Evolutionary conservation across 306 rosid genomes (phyloP).

Genomic region (Arachis hypogaea): DNA sequence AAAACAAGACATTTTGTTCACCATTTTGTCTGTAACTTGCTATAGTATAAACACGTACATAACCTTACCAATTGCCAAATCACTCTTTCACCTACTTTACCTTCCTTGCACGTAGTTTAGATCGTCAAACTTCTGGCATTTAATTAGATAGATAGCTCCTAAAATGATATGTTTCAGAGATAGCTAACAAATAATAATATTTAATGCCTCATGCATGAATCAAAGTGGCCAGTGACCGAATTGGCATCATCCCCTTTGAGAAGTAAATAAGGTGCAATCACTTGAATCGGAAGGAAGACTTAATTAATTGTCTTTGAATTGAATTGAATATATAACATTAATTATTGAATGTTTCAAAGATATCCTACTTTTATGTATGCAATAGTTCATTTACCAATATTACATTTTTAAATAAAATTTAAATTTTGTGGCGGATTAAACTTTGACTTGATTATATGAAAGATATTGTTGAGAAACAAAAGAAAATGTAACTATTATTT

Average conservation of each 20-base stretch:
- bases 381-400: too few species aligned
- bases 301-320: not conserved
- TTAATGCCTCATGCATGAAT: not conserved
- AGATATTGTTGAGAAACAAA: too few species aligned
- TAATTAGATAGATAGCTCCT: not conserved
- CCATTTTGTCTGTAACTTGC: slow-evolving; percentile 10
- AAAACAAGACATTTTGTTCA: slow-evolving; percentile 10
- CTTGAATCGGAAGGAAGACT: not conserved
- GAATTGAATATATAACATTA: not conserved
- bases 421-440: too few species aligned
- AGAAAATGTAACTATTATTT: too few species aligned
- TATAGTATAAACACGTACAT: not conserved
- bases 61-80: slow-evolving; percentile 4
- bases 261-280: not conserved
- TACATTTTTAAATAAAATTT: too few species aligned
- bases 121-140: not conserved
- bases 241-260: not conserved
- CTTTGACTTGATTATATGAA: too few species aligned
- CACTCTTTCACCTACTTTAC: not conserved
- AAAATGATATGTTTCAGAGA: not conserved
- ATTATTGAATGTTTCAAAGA: not conserved
- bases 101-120: slow-evolving; percentile 16
- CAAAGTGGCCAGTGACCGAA: not conserved
- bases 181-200: not conserved
- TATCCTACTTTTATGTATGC: not conserved